phyloP scores from a whole-genome alignment of 208 protist species.

The Borovskyia barvae region DNA sequence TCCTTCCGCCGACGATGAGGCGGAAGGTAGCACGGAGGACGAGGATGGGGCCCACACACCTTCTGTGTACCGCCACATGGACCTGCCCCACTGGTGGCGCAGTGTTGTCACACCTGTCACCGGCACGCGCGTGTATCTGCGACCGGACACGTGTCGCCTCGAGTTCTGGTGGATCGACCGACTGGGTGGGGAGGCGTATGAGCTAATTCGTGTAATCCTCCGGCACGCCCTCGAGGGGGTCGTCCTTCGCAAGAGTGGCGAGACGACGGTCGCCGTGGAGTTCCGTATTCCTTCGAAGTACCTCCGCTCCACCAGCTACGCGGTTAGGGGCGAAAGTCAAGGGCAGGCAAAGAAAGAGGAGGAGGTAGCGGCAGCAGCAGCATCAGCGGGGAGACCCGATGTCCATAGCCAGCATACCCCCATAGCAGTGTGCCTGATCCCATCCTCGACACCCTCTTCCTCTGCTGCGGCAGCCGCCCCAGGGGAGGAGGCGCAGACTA shows the following conservation, averaged over 20 bases:
- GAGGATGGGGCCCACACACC: constrained; percentile 19
- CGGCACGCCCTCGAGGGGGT: constrained; percentile 14
- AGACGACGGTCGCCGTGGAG: constrained; percentile 21
- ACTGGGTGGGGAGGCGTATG: constrained; percentile 28
- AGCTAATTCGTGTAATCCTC: constrained; percentile 17
- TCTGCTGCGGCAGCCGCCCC: neutral
- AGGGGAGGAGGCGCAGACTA: neutral
- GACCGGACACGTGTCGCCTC: constrained; percentile 7
- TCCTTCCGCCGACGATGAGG: neutral
- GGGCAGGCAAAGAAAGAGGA: too few relatives aligned
- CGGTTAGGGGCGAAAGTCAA: neutral
- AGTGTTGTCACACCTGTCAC: constrained; percentile 17
- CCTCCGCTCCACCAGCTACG: constrained; percentile 13
- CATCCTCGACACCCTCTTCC: neutral
- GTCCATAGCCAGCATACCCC: neutral
- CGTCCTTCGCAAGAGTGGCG: constrained; percentile 16
- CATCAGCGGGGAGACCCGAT: neutral
- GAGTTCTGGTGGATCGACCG: constrained; percentile 38
- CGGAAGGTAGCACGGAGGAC: constrained; percentile 4
- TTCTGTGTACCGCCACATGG: constrained; percentile 17
- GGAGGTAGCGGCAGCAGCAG: neutral
- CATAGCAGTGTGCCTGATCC: neutral
- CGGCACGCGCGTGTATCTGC: constrained; percentile 16
- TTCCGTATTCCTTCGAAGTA: constrained; percentile 9
- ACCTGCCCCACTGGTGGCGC: constrained; percentile 32